Evolutionary conservation across 305 asterid genomes (phyloP).

Genomic region (Coffea humblotiana): DNA sequence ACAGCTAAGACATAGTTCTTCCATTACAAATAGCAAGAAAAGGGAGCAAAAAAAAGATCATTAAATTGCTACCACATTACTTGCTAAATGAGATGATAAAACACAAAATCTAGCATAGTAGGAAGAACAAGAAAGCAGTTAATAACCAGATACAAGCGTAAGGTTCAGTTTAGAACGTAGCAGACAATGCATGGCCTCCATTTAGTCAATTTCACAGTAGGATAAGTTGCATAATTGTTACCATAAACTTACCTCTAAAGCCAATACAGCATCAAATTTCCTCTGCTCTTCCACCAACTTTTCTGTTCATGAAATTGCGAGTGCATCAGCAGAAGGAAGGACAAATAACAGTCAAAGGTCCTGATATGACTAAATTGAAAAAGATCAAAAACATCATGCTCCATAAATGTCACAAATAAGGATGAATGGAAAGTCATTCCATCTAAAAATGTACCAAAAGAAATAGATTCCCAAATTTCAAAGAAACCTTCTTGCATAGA

Average conservation of each 20-base stretch:
- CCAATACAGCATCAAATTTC: slow-evolving; percentile 81
- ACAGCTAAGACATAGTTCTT: slow-evolving; percentile 9
- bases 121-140: neutral
- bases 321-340: slow-evolving; percentile 6
- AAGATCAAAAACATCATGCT: neutral
- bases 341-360: slow-evolving; percentile 18
- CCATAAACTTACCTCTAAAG: slow-evolving; percentile 69
- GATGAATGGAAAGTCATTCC: neutral
- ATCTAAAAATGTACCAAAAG: neutral
- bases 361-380: neutral
- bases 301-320: slow-evolving; percentile 50
- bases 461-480: neutral
- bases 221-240: neutral
- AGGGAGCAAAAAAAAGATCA: slow-evolving; percentile 1
- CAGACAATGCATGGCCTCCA: neutral
- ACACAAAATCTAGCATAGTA: neutral
- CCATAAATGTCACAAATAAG: neutral
- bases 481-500: neutral
- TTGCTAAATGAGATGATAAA: neutral
- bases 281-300: slow-evolving; percentile 79
- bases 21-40: neutral
- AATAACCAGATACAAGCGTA: neutral
- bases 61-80: neutral
- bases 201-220: neutral
- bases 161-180: neutral